phyloP scores from a whole-genome alignment of 2,329 filamentous ascomycete species.

The Aspergillus costaricaensis region DNA sequence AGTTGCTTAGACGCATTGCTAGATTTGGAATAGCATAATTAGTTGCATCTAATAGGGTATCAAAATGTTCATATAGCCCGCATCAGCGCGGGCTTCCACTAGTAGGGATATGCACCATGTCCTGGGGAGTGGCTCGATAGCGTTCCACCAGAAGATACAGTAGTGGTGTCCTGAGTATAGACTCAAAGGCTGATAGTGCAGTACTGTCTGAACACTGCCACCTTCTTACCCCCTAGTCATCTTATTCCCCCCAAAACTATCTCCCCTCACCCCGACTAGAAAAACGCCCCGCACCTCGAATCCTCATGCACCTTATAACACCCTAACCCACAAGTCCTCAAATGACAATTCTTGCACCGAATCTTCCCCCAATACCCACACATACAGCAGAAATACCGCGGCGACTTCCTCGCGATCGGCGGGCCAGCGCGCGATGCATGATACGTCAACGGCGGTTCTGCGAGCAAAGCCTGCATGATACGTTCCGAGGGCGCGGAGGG shows the following conservation, averaged over 20 bases:
- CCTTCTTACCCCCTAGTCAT: neutral
- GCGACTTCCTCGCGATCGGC: constrained; percentile 33
- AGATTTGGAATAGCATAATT: neutral
- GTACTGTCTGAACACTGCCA: neutral
- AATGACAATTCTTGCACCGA: constrained; percentile 50
- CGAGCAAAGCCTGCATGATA: constrained; percentile 47
- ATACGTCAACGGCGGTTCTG: constrained; percentile 51
- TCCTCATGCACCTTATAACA: constrained; percentile 53
- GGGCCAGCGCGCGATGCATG: constrained; percentile 47
- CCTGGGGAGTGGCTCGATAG: too few species aligned
- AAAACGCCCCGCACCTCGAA: constrained; percentile 48
- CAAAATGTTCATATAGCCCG: too few species aligned
- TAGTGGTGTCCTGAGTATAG: too few species aligned
- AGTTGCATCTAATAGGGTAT: neutral
- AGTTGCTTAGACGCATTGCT: neutral
- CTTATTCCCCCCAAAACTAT: too few species aligned
- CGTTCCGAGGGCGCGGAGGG: constrained; percentile 47
- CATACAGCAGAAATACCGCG: constrained; percentile 49
- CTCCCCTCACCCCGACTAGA: constrained; percentile 21
- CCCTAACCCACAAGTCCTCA: constrained; percentile 50
- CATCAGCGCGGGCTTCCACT: too few species aligned
- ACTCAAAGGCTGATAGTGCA: too few species aligned
- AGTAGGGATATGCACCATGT: too few species aligned
- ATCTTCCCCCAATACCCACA: constrained; percentile 56
- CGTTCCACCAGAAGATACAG: too few species aligned